Percentiles rank a stretch among this genome's conserved stretches.
Conservation (phyloP, 148 eudicot species). For the Pouteria glomerata region DNA sequence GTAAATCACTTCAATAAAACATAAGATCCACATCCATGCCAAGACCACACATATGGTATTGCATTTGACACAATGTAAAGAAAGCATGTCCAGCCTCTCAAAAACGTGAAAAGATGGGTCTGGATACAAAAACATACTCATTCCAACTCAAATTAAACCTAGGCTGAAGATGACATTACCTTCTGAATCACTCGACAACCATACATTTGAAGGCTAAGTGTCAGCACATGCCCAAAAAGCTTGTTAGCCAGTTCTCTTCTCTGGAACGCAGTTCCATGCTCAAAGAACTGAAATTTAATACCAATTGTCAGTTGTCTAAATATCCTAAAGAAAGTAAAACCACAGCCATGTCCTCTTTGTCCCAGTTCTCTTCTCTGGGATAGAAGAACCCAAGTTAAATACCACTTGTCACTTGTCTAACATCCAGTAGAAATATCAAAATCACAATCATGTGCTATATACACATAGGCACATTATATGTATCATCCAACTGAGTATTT, state of each 20-base stretch:
- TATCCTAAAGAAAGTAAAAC: background rate
- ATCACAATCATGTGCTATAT: no score
- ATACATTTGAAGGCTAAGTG: conserved; percentile 97
- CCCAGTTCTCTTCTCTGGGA: no score
- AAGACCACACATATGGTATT: background rate
- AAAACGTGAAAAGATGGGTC: no score
- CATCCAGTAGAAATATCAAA: no score
- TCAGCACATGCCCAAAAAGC: conserved; percentile 81
- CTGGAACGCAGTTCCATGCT: conserved; percentile 86
- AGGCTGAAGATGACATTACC: conserved; percentile 33
- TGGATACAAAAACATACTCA: background rate
- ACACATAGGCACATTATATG: background rate
- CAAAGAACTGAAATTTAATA: conserved; percentile 63
- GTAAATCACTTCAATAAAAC: background rate
- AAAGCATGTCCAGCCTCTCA: no score
- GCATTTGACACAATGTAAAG: background rate
- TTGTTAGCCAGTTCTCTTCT: conserved; percentile 83
- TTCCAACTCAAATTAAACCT: background rate
- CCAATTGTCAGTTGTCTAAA: background rate
- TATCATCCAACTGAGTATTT: background rate
- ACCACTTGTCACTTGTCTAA: no score
- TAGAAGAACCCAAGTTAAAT: no score
- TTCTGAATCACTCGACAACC: conserved; percentile 99
- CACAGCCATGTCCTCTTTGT: background rate
- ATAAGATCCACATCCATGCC: background rate